Evolutionary conservation across 805 yeast species (phyloP).

Genomic region (Candida montana): DNA sequence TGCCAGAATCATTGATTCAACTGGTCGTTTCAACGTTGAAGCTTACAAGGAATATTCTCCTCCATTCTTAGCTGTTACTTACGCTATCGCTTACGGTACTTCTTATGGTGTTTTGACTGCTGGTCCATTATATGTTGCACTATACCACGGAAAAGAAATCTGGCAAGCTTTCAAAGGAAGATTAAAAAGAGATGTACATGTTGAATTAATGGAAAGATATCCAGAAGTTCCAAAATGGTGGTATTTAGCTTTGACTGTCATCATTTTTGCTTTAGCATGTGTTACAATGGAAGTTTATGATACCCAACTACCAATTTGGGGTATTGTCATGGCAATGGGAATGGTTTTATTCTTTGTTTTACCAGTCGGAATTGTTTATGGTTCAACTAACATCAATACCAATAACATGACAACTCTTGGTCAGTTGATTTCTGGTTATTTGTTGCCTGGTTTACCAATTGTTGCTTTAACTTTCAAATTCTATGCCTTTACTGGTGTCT

Average conservation of each 20-base stretch:
- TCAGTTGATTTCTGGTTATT: constrained; percentile 52
- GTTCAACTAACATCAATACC: constrained; percentile 55
- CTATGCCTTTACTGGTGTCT: constrained; percentile 48
- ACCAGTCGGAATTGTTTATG: constrained; percentile 57
- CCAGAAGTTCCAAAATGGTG: constrained; percentile 64
- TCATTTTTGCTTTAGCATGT: constrained; percentile 39
- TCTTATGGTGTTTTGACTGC: constrained; percentile 58
- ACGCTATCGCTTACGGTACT: constrained; percentile 51
- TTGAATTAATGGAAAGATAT: constrained; percentile 51
- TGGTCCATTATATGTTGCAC: constrained; percentile 47
- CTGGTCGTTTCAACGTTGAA: constrained; percentile 39
- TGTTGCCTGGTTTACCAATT: constrained; percentile 32
- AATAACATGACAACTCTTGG: constrained; percentile 42
- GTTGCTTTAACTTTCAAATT: constrained; percentile 62
- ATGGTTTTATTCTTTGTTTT: constrained; percentile 50
- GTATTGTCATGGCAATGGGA: constrained; percentile 50
- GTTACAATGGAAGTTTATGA: constrained; percentile 28
- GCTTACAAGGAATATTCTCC: constrained; percentile 53
- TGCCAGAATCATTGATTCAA: constrained; percentile 37
- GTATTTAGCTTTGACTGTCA: constrained; percentile 46
- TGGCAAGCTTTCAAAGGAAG: constrained; percentile 32
- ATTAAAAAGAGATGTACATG: constrained; percentile 41
- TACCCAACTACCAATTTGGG: constrained; percentile 49
- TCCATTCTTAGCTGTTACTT: constrained; percentile 38
- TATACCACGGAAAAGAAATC: constrained; percentile 53